Percentiles rank a stretch among this genome's conserved stretches.
phyloP scores from a whole-genome alignment of 2,329 filamentous ascomycete species.

The Scedosporium boydii region DNA sequence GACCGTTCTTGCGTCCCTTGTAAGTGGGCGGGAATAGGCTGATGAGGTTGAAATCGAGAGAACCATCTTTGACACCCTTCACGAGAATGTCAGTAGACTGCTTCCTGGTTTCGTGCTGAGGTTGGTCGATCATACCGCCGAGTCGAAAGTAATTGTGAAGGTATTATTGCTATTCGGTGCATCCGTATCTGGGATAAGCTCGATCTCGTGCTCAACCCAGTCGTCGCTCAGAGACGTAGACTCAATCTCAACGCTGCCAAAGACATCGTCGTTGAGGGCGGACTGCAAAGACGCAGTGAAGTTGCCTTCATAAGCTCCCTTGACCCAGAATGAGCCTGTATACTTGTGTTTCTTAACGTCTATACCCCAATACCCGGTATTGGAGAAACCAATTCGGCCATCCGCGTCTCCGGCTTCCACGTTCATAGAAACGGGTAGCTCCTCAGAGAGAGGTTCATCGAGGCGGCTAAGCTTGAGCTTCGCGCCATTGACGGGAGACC shows the following conservation, averaged over 20 bases:
- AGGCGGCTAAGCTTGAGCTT: constrained; percentile 36
- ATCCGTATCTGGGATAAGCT: constrained; percentile 30
- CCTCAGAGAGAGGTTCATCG: constrained; percentile 37
- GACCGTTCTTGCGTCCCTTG: constrained; percentile 47
- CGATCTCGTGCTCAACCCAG: constrained; percentile 42
- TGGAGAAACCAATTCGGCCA: constrained; percentile 34
- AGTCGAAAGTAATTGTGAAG: constrained; percentile 44
- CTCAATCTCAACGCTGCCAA: constrained; percentile 35
- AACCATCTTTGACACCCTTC: constrained; percentile 25
- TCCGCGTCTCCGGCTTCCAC: constrained; percentile 25
- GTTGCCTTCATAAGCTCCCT: constrained; percentile 34
- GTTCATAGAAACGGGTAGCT: constrained; percentile 41
- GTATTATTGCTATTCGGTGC: constrained; percentile 47
- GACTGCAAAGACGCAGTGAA: constrained; percentile 39
- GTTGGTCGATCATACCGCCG: constrained; percentile 14
- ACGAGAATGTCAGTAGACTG: neutral
- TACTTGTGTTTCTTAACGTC: constrained; percentile 37
- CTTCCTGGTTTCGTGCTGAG: no score
- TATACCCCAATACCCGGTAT: constrained; percentile 50
- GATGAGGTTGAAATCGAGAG: constrained; percentile 48
- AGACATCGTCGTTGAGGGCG: constrained; percentile 31
- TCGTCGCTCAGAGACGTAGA: constrained; percentile 28
- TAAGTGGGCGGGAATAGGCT: constrained; percentile 52
- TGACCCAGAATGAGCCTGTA: constrained; percentile 43
- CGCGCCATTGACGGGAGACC: constrained; percentile 31